Base-by-base conservation (phyloP, 108 stramenopile genomes). In the Epithemia pelagica region DNA sequence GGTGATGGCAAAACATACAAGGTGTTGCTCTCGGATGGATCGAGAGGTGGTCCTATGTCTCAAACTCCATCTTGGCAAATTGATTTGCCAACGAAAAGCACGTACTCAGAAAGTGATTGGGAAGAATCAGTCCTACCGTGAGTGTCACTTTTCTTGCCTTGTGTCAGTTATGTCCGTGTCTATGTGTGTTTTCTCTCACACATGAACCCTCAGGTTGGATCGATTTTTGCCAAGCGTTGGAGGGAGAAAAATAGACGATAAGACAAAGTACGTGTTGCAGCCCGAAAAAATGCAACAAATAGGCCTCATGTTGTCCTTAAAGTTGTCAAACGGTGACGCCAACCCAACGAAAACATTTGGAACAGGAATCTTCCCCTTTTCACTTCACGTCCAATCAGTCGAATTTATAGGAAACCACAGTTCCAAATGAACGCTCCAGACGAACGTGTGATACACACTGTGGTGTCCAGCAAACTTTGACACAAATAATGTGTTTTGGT, bases 1-100 rank as follows among this genome's bases (percentile, higher is more conserved):
- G 88, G 85, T 28, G 88, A 89, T 69, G 85, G 85, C 0, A 85
- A 85, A 70, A 89, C 88, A 15, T 89, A 83, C 74, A 89, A 89
- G 64, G 32, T 89, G 5, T 54, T 81, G 1, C 54, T 89, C 23
- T 78, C 81, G 19, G 82, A 86, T 60, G 85, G 85, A 23, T 78
- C 65, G 55, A 59, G 67, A 46, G 79, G 82, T 61, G 80, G 80
- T 8, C 78, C 82, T 25, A 71, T 66, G 52, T 46, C 79, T 27
- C 61, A 71, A 19, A 78, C 64, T 63, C 84, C 81, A 2, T 78
- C 78, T 0, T 89, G 88, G 84, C 87, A 88, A 67, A 53, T 31
- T 21, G 84, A 88, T 74, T 46, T 88, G 28, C 83, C 81, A 22
- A 82, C 82, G 23, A 70, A 22, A 33, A 46, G 37, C 37, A 28